phyloP scores from a whole-genome alignment of 495 filamentous ascomycete species.

The Evansstolkia leycettana region DNA sequence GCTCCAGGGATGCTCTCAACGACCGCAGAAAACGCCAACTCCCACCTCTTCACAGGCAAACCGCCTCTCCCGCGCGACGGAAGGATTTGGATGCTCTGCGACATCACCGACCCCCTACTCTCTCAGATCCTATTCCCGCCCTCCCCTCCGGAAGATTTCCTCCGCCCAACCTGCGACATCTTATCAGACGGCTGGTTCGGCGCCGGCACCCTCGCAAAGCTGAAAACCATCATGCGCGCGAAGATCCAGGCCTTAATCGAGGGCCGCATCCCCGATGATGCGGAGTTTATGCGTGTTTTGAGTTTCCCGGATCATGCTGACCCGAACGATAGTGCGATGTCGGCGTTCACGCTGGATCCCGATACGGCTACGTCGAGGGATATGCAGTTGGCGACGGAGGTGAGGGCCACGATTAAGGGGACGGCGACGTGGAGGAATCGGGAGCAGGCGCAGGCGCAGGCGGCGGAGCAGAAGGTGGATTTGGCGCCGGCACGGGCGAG shows the following conservation, averaged over 20 bases:
- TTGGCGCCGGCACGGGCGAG: constrained; percentile 4
- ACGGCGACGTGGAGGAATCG: constrained; percentile 20
- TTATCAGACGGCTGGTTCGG: constrained; percentile 68
- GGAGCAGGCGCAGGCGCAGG: background rate
- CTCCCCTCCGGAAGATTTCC: constrained; percentile 9
- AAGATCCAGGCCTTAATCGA: constrained; percentile 50
- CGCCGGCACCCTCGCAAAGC: constrained; percentile 65
- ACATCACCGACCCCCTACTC: constrained; percentile 59
- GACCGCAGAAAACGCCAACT: background rate
- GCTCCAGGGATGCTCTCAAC: constrained; percentile 4
- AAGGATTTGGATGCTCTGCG: constrained; percentile 86
- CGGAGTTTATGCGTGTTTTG: constrained; percentile 33
- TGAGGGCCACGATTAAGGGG: constrained; percentile 26
- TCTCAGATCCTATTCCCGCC: constrained; percentile 13
- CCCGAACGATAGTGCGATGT: constrained; percentile 12
- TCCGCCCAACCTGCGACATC: constrained; percentile 41
- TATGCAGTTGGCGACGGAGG: constrained; percentile 25
- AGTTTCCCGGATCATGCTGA: constrained; percentile 31
- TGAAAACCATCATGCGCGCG: constrained; percentile 70
- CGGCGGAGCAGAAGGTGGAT: constrained; percentile 12
- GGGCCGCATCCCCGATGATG: constrained; percentile 26
- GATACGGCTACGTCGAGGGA: constrained; percentile 13
- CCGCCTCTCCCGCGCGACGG: constrained; percentile 53
- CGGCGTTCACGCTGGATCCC: constrained; percentile 20
- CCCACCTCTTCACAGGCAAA: constrained; percentile 75